Evolutionary conservation across 2,329 filamentous ascomycete genomes (phyloP).

Genomic region (Onygenales sp.): DNA sequence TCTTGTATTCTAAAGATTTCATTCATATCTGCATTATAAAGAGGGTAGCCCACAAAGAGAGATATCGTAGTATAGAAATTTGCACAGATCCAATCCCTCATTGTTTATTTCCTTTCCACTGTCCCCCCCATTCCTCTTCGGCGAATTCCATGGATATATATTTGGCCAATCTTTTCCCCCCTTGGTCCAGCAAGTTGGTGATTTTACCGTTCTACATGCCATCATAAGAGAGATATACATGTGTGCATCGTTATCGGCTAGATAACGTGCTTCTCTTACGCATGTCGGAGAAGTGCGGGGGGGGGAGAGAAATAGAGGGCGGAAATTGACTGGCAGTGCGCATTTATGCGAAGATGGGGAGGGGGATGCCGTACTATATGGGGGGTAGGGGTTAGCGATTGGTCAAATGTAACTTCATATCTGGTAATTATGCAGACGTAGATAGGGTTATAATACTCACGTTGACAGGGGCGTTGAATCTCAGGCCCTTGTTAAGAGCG

Average conservation of each 20-base stretch:
- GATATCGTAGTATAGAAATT: no score
- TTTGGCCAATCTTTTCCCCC: no score
- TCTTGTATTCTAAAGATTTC: background rate
- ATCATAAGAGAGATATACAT: no score
- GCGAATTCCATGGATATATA: no score
- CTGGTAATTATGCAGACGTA: background rate
- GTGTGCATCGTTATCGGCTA: no score
- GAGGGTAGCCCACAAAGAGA: no score
- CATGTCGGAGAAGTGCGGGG: no score
- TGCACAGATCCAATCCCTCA: no score
- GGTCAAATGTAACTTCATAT: background rate
- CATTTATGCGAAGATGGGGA: slow-evolving; percentile 45
- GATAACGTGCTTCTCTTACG: no score
- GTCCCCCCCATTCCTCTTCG: background rate
- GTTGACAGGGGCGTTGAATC: slow-evolving; percentile 68
- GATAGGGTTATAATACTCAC: slow-evolving; percentile 37
- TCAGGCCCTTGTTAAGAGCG: slow-evolving; percentile 54
- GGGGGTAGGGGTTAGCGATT: slow-evolving; percentile 15
- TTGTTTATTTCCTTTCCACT: background rate
- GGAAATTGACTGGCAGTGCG: background rate
- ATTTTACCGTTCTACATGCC: no score
- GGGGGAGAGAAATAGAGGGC: no score
- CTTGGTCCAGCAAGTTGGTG: no score
- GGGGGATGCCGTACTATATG: slow-evolving; percentile 37
- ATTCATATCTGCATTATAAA: background rate